phyloP scores from a whole-genome alignment of 768 basidiomycete species.

The Dentipellis fragilis region DNA sequence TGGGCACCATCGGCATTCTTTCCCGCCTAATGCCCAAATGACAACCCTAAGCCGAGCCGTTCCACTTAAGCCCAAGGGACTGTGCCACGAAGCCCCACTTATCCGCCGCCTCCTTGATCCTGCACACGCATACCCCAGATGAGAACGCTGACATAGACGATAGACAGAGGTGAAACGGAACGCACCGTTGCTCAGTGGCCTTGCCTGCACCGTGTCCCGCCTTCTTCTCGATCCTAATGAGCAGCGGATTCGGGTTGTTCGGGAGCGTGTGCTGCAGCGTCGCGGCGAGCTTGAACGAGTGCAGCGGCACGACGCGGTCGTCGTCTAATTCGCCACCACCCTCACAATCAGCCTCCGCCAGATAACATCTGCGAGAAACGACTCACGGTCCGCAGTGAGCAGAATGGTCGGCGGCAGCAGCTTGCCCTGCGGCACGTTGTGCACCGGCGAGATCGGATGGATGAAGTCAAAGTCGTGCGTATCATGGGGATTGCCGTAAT shows the following conservation, averaged over 20 bases:
- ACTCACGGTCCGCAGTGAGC: constrained; percentile 76
- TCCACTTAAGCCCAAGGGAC: constrained; percentile 39
- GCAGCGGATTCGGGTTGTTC: constrained; percentile 60
- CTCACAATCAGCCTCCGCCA: constrained; percentile 5
- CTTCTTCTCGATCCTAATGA: constrained; percentile 72
- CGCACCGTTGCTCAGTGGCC: constrained; percentile 57
- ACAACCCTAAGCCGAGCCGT: neutral
- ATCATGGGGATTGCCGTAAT: constrained; percentile 69
- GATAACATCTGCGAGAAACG: no score
- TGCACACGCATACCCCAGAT: constrained; percentile 17
- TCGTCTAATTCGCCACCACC: constrained; percentile 39
- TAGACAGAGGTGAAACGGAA: neutral
- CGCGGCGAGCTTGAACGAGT: constrained; percentile 78
- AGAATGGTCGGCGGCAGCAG: constrained; percentile 61
- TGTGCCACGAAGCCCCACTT: constrained; percentile 72
- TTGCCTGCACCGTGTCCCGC: constrained; percentile 78
- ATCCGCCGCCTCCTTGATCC: constrained; percentile 68
- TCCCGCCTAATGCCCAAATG: no score
- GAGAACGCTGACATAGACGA: neutral
- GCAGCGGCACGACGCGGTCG: constrained; percentile 79
- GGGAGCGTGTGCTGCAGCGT: constrained; percentile 60
- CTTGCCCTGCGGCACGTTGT: constrained; percentile 59
- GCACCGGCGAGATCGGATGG: constrained; percentile 67
- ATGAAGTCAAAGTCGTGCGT: constrained; percentile 81
- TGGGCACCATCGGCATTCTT: no score